Conservation (phyloP, 192 early-diverging fungal genomes). For the Ambispora gerdemannii region DNA sequence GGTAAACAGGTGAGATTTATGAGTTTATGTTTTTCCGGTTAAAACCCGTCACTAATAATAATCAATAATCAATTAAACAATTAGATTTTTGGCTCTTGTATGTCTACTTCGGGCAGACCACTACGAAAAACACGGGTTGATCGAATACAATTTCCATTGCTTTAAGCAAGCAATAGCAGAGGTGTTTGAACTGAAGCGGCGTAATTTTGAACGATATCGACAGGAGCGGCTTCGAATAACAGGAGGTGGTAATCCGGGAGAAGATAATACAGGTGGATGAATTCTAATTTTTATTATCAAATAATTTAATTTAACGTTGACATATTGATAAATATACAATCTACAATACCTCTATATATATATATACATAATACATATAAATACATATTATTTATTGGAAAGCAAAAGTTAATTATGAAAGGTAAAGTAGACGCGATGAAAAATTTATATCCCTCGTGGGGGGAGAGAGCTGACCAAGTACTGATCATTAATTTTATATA, state of each 20-base stretch:
- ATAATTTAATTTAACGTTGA: neutral
- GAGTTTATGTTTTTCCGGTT: neutral
- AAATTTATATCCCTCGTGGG: too few relatives aligned
- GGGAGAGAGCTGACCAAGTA: too few relatives aligned
- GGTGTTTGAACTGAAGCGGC: slow-evolving; percentile 63
- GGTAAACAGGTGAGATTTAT: slow-evolving; percentile 63
- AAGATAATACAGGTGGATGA: neutral
- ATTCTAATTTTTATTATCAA: neutral
- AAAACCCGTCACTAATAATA: neutral
- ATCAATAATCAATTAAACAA: neutral
- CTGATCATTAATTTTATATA: too few relatives aligned
- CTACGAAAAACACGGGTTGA: slow-evolving; percentile 78
- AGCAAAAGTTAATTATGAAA: too few relatives aligned
- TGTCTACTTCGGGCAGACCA: slow-evolving; percentile 77
- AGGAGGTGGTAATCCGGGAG: neutral
- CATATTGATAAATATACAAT: neutral
- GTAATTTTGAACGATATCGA: slow-evolving; percentile 32
- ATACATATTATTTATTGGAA: neutral
- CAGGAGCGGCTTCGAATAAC: slow-evolving; percentile 26
- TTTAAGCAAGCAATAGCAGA: slow-evolving; percentile 79
- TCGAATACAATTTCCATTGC: slow-evolving; percentile 85
- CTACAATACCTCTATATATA: neutral
- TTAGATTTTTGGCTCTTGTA: slow-evolving; percentile 70
- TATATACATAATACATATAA: neutral
- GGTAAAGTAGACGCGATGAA: too few relatives aligned